phyloP scores from a whole-genome alignment of 441 rosid species.

The Metrosideros polymorpha region DNA sequence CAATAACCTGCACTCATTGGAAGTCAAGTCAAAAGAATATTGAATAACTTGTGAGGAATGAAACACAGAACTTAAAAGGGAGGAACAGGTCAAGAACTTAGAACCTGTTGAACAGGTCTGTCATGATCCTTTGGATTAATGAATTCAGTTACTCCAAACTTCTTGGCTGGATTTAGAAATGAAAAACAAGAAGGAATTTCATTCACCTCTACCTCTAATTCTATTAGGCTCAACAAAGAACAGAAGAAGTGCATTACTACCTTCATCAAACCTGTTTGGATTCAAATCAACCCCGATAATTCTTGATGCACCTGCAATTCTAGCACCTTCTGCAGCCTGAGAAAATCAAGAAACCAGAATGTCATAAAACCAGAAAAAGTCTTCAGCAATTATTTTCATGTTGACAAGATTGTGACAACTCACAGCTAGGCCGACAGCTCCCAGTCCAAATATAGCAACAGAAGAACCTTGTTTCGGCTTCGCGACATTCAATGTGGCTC shows the following conservation, averaged over 20 bases:
- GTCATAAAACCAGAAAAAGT: neutral
- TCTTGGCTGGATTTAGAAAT: neutral
- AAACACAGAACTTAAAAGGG: neutral
- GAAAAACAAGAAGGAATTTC: neutral
- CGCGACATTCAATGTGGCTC: neutral
- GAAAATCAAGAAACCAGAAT: neutral
- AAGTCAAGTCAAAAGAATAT: neutral
- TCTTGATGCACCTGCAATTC: neutral
- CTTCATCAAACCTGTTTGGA: neutral
- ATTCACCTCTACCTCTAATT: neutral
- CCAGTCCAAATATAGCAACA: neutral
- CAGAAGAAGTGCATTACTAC: neutral
- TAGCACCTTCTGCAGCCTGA: slow-evolving; percentile 1
- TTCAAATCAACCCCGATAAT: neutral
- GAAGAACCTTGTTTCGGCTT: neutral
- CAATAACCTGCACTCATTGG: neutral
- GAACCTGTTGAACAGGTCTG: neutral
- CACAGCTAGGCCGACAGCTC: neutral
- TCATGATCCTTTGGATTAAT: neutral
- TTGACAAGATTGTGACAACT: neutral
- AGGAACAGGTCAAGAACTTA: neutral
- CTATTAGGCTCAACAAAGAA: neutral
- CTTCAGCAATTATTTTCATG: neutral
- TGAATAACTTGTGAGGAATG: neutral
- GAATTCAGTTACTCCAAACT: neutral